Percentiles rank a stretch among this genome's conserved stretches.
Conservation (phyloP, 23 red algal species). For the Gracilaria caudata region DNA sequence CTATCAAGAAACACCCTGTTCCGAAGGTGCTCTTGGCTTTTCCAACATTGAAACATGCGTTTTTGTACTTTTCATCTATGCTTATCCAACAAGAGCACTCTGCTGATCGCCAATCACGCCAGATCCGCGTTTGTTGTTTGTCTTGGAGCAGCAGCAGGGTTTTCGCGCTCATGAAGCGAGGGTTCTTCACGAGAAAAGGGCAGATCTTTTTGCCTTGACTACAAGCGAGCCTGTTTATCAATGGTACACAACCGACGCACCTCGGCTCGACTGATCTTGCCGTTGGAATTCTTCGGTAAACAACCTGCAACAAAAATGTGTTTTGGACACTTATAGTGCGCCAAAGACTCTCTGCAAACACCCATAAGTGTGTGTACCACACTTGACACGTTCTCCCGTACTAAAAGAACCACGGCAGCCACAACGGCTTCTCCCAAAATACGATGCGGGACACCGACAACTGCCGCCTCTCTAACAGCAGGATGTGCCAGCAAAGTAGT, state of each 20-base stretch:
- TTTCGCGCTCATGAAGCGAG: constrained; percentile 63
- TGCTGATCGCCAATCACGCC: constrained; percentile 94
- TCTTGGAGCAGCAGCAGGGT: not conserved
- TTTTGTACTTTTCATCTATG: not conserved
- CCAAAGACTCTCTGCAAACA: constrained; percentile 37
- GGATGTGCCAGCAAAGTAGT: constrained; percentile 34
- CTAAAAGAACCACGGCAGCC: constrained; percentile 62
- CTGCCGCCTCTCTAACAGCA: constrained; percentile 52
- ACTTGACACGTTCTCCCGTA: not conserved
- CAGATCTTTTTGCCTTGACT: not conserved
- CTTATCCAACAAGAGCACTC: constrained; percentile 79
- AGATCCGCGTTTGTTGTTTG: constrained; percentile 55
- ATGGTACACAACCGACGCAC: not conserved
- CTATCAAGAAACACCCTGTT: constrained; percentile 93
- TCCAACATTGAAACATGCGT: constrained; percentile 58
- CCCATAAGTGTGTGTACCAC: constrained; percentile 10
- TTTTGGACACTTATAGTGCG: constrained; percentile 18
- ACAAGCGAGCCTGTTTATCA: not conserved
- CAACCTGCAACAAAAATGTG: not conserved
- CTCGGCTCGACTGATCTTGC: constrained; percentile 29
- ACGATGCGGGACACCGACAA: constrained; percentile 68
- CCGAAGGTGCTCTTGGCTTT: constrained; percentile 90
- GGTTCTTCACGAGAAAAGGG: too few species aligned
- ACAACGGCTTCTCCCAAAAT: constrained; percentile 75
- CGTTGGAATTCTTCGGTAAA: constrained; percentile 41